Base-by-base conservation (phyloP, 805 yeast genomes). In the Kluyveromyces nonfermentans region DNA sequence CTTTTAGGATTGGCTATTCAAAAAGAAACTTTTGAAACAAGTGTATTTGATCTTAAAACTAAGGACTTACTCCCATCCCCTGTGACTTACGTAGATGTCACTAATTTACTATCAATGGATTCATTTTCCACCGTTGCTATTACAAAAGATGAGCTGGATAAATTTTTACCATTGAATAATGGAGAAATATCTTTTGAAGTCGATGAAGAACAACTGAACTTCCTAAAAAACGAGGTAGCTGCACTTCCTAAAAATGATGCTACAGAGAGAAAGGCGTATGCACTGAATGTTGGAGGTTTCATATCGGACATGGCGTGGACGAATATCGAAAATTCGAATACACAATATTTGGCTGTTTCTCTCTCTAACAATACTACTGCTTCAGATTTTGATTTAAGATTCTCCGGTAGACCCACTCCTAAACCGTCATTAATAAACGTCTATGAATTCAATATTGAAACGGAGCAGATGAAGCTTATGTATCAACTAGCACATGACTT, bases 291-390 rank as follows among this genome's bases (percentile, higher is more conserved):
- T 0, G 83, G 84, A 0, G 75, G 77, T 0, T 58, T 70, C 7
- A 63, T 78, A 1, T 72, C 82, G 0, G 72, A 76, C 17, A 53
- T 73, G 45, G 71, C 73, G 8, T 81, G 86, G 86, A 51, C 69
- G 5, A 68, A 65, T 1, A 58, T 57, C 7, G 56, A 62, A 4
- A 48, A 52, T 2, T 49, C 47, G n/a, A 47, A 47, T 1, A 41
- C 44, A 7, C 76, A 71, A 44, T 70, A 67, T 46, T 52, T 81
- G 36, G 85, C 82, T 0, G 72, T 77, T 1, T 61, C 79, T 0
- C 55, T 76, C 0, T 64, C 79, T 1, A 67, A 71, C 44, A 52
- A 55, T 32, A 44, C 44, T 17, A 62, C 60, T 32, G 53, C 69
- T 0, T 51, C 54, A 0, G 55, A 63, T 20, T 48, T 51, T 1